Evolutionary conservation across 176 grass and related monocot species (phyloP), one percentile per base, ranked within the genome.

Genomic region (Cymbopogon citratus): DNA sequence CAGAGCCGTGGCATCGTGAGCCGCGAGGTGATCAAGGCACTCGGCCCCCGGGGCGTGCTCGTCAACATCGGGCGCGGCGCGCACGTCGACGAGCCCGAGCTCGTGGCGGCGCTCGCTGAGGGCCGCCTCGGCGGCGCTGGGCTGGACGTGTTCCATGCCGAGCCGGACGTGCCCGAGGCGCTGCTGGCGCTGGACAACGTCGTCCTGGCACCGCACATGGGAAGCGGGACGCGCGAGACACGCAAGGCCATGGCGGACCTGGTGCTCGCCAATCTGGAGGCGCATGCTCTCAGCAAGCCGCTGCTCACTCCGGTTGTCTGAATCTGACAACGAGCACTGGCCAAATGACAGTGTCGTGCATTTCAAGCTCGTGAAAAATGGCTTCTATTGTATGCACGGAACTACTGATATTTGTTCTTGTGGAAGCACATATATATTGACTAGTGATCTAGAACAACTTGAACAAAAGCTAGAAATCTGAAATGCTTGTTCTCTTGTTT

Each of bases 31-130:
- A 94, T 97, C 0, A 75, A 97, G 0, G 81, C 90, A 0, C 74
- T 97, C 74, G 95, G 92, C 0, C 88, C 92, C 2, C 88, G 81
- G 36, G 95, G 95, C 3, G 78, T 92, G 67, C 87, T 97, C 18
- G 74, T 97, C 11, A 97, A 97, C 90, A 76, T 97, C 5, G 95
- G 92, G 1, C 90, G 95, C 0, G 95, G 92, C 7, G 81, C 88
- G 14, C 95, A 94, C 35, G 95, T 97, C 1, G 92, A 97, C 73
- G 92, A 97, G 74, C 57, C 81, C 0, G 92, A 92, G 86, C 83
- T 97, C 12, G 86, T 92, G 4, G 64, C 85, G 0, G 95, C 92
- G 10, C 86, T 97, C 21, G 19, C 67, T 1, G 90, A 92, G n/a
- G 92, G 95, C 1, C 83, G 92, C 14, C 85, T 97, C 1, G 92